phyloP scores from a whole-genome alignment of 2,329 filamentous ascomycete genomes.

The Teratosphaeria pseudoeucalypti region DNA sequence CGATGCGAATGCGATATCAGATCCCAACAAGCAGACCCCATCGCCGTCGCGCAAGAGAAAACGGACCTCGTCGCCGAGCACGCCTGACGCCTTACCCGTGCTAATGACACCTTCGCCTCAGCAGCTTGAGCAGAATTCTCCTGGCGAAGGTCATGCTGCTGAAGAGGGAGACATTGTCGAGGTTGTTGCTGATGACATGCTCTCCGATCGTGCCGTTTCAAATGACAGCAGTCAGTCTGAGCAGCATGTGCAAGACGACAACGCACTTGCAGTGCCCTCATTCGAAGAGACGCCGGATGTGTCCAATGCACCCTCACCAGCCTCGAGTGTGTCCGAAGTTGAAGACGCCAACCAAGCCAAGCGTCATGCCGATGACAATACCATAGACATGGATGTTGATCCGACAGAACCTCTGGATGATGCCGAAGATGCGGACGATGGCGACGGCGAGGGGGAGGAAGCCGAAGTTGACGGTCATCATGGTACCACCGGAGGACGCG shows the following conservation, averaged over 20 bases:
- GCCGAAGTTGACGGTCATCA: slow-evolving; percentile 15
- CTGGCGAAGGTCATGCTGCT: background rate
- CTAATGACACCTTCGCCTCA: slow-evolving; percentile 1
- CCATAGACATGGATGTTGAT: slow-evolving; percentile 2
- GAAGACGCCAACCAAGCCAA: slow-evolving; percentile 7
- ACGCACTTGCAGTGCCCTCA: slow-evolving; percentile 4
- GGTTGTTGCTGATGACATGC: slow-evolving; percentile 16
- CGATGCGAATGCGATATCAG: background rate
- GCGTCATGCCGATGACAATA: slow-evolving; percentile 5
- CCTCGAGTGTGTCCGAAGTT: slow-evolving; percentile 13
- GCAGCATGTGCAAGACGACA: slow-evolving; percentile 5
- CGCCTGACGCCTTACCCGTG: slow-evolving; percentile 2
- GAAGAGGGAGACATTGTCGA: slow-evolving; percentile 6
- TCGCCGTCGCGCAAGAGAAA: slow-evolving; percentile 20
- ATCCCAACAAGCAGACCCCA: slow-evolving; percentile 1
- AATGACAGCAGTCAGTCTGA: slow-evolving; percentile 7
- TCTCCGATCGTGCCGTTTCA: slow-evolving; percentile 7
- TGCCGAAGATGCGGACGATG: slow-evolving; percentile 10
- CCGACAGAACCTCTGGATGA: background rate
- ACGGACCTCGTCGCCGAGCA: slow-evolving; percentile 12
- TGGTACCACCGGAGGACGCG: slow-evolving; percentile 10
- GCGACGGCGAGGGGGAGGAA: slow-evolving; percentile 16
- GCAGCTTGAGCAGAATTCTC: slow-evolving; percentile 1
- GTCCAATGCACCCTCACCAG: slow-evolving; percentile 11
- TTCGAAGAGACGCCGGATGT: slow-evolving; percentile 12